Base-by-base conservation (phyloP, 352 stramenopile genomes). In the Pythium monospermum region DNA sequence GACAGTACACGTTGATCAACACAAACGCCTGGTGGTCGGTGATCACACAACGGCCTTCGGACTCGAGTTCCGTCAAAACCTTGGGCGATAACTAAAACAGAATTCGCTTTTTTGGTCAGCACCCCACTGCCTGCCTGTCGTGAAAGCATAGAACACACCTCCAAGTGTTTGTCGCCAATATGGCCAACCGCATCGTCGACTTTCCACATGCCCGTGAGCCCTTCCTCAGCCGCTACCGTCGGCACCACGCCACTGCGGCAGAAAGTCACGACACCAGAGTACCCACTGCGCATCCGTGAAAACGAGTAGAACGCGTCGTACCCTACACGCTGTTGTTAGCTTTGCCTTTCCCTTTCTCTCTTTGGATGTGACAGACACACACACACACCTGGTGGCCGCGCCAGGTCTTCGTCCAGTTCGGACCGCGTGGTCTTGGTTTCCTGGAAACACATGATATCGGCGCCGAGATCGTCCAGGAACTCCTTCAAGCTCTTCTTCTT, bases 1-100 rank as follows among this genome's bases (percentile, higher is more conserved):
- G 86, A 27, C 84, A 94, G 59, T 96, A 96, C 18, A 89, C 76
- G 59, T 96, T 96, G 31, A 96, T 42, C 15, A 96, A 65, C 28
- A 96, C 75, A 60, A 95, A 96, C n/a, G 80, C 61, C 40, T 73
- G 53, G 54, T 96, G 86, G 52, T 96, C 83, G 5, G 86, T 96
- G 46, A 95, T 84, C 18, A 96, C 61, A 48, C 85, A 85, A 2
- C 87, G 76, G 4, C 87, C 87, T 64, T 96, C 87, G 18, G 70
- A 67, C 36, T 92, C 82, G 36, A 92, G 53, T 18, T 87, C 66
- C 10, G 54, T 76, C 59, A 89, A 51, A 13, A 79, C 18, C 58
- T 78, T 79, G 0, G 71, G 40, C 3, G 71, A 53, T n/a, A 87
- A 57, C 78, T 90, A 39, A 5, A 8, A n/a, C n/a, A n/a, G n/a